Base-by-base conservation (phyloP, 164 flowering plant genomes). In the Chimonanthus salicifolius region DNA sequence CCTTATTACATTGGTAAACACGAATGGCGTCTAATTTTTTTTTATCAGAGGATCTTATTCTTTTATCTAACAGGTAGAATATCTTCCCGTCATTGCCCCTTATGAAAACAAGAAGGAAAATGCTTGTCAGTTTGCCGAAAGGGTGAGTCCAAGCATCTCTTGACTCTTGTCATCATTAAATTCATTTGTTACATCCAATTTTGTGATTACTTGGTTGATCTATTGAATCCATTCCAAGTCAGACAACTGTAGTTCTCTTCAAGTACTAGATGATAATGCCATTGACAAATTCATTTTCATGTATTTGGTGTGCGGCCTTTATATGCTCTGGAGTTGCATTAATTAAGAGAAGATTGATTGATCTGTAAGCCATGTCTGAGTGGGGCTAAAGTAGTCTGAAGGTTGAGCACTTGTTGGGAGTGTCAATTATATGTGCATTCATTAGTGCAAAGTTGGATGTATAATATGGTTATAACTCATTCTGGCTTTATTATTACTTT, bases 71-170 rank as follows among this genome's bases (percentile, higher is more conserved):
- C 90, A 95, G 99, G 88, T 95, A 7, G 99, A 95, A 63, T 95
- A 93, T 71, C 94, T 95, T 74, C 98, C 99, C 16, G 80, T 92
- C 49, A 75, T 93, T 47, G 65, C 70, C 44, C 99, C 98, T 8
- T 81, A 71, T 18, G 87, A 85, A 58, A 78, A 81, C 78, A 79
- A 82, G 64, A 91, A 92, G 69, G 97, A 92, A 82, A 88, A 76
- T 82, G 87, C 89, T 50, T 69, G 72, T 58, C 80, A 68, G 60
- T 88, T 95, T 79, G 86, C 96, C 67, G 82, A 87, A 75, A 87
- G 88, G 90, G 99, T 95, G 75, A 83, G 92, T 77, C 2, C 68
- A 44, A 11, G 16, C 60, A 54, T 44, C 0, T 2, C 33, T 62
- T 20, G 33, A 33, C 33, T 33, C 33, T 33, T 33, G 33, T 33